Evolutionary conservation across 306 rosid genomes (phyloP).

Genomic region (Sindora glabra): DNA sequence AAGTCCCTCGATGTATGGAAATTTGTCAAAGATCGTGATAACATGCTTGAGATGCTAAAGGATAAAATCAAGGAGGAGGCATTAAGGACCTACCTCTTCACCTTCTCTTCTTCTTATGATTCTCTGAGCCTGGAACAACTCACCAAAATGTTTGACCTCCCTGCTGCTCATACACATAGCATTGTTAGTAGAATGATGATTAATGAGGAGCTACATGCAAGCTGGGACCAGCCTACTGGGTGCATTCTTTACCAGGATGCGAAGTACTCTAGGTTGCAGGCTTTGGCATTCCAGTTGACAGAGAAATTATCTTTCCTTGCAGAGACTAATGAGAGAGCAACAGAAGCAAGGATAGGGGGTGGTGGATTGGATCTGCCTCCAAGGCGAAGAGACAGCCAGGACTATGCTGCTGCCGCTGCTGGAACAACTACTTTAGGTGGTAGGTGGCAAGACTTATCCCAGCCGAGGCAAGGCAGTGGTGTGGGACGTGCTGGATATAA

Average conservation of each 20-base stretch:
- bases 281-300: conserved; percentile 75
- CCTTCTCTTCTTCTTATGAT: conserved; percentile 71
- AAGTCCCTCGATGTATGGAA: conserved; percentile 83
- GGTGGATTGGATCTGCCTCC: conserved; percentile 77
- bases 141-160: conserved; percentile 64
- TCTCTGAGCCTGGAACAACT: conserved; percentile 73
- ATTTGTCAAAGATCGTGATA: conserved; percentile 55
- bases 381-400: conserved; percentile 85
- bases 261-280: conserved; percentile 60
- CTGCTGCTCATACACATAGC: conserved; percentile 51
- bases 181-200: conserved; percentile 89
- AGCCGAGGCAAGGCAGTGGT: conserved; percentile 60
- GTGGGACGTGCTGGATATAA: conserved; percentile 53
- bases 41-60: conserved; percentile 64
- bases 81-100: conserved; percentile 78
- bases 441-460: conserved; percentile 77
- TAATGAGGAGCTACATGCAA: conserved; percentile 84
- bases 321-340: conserved; percentile 87
- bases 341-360: conserved; percentile 76
- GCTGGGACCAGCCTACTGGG: conserved; percentile 58
- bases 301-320: conserved; percentile 76
- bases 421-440: conserved; percentile 34
- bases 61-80: conserved; percentile 92
- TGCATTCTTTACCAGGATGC: conserved; percentile 52
- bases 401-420: conserved; percentile 44